Conservation (phyloP, 1,139 yeast genomes). For the Kodamaea fungicola region DNA sequence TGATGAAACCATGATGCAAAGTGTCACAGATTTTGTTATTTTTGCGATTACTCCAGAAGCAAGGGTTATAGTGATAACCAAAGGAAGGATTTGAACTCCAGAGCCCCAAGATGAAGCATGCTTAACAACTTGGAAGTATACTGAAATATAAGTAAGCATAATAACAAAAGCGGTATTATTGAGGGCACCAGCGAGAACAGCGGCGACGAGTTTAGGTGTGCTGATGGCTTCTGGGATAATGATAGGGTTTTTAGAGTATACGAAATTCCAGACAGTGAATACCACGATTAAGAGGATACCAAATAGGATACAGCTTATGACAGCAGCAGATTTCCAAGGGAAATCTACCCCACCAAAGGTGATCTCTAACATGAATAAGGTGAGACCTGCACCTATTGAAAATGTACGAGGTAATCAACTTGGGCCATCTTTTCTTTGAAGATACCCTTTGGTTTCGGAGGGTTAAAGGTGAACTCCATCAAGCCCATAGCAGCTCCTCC, state of each 20-base stretch:
- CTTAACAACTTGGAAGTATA: conserved; percentile 21
- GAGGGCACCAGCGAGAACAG: conserved; percentile 25
- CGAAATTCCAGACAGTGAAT: conserved; percentile 50
- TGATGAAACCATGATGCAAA: conserved; percentile 15
- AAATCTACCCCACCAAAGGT: conserved; percentile 50
- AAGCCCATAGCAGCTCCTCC: conserved; percentile 54
- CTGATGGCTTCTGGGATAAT: conserved; percentile 40
- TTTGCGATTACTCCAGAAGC: conserved; percentile 17
- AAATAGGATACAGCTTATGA: conserved; percentile 50
- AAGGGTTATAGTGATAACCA: conserved; percentile 17
- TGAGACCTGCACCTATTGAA: conserved; percentile 38
- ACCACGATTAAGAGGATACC: conserved; percentile 44
- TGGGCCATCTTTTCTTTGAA: conserved; percentile 35
- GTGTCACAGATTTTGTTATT: conserved; percentile 14
- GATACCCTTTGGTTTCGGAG: conserved; percentile 47
- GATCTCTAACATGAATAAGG: conserved; percentile 45
- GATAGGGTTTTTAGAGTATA: conserved; percentile 42
- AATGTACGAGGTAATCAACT: conserved; percentile 47
- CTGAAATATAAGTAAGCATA: conserved; percentile 17
- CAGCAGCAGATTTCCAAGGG: conserved; percentile 54
- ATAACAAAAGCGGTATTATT: conserved; percentile 17
- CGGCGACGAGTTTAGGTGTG: conserved; percentile 32
- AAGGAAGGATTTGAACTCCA: conserved; percentile 20
- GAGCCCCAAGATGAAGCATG: conserved; percentile 17
- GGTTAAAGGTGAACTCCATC: conserved; percentile 48